Percentiles rank a stretch among this genome's conserved stretches.
phyloP scores from a whole-genome alignment of 75 land plant genomes.

The Adiantum capillusveneris region DNA sequence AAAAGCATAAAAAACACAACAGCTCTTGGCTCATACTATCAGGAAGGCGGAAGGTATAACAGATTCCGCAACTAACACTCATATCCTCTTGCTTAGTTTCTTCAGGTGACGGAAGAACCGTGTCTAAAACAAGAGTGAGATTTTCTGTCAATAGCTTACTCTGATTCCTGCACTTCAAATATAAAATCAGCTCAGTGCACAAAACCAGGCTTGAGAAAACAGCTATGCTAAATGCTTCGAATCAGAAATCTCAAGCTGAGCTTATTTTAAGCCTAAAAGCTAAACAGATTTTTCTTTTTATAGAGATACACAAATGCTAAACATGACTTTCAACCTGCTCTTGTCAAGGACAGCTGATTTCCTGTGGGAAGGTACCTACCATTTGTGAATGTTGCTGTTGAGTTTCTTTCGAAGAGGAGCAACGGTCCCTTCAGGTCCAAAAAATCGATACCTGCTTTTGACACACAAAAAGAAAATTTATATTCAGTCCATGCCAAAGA shows the following conservation, averaged over 20 bases:
- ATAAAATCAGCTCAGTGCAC: too few relatives aligned
- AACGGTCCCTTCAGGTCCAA: slow-evolving; percentile 34
- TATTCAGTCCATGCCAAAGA: too few relatives aligned
- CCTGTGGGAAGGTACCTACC: too few relatives aligned
- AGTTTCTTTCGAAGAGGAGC: slow-evolving; percentile 28
- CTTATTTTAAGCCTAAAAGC: too few relatives aligned
- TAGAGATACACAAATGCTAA: too few relatives aligned
- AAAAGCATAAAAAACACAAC: not conserved
- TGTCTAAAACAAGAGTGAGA: slow-evolving; percentile 42
- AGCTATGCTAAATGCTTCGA: too few relatives aligned
- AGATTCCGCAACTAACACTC: slow-evolving; percentile 78
- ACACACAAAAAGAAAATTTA: too few relatives aligned
- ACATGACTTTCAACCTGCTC: too few relatives aligned
- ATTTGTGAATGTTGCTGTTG: slow-evolving; percentile 20
- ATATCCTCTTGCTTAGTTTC: slow-evolving; percentile 28
- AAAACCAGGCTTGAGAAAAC: too few relatives aligned
- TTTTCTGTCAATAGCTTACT: slow-evolving; percentile 45
- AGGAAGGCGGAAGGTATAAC: slow-evolving; percentile 71
- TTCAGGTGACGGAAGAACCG: slow-evolving; percentile 44
- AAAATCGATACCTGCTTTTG: slow-evolving; percentile 31
- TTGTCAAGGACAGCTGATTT: too few relatives aligned
- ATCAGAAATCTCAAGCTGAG: not conserved
- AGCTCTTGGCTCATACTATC: slow-evolving; percentile 39
- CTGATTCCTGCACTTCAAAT: slow-evolving; percentile 30
- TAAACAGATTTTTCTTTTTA: too few relatives aligned